phyloP scores from a whole-genome alignment of 192 early-diverging fungal species.

The Lobosporangium transversale region DNA sequence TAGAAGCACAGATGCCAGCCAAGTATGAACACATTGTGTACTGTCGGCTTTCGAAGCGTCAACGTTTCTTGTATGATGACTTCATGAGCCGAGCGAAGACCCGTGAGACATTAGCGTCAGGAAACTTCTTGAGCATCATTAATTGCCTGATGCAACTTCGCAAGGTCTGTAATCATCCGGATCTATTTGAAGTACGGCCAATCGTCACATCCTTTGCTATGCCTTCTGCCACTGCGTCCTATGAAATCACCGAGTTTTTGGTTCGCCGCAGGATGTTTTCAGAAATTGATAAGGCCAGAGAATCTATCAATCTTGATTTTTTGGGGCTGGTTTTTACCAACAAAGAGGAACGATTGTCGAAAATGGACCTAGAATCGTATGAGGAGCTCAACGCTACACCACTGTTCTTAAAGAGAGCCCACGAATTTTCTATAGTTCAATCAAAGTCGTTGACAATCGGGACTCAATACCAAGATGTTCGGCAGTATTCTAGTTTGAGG shows the following conservation, averaged over 20 bases:
- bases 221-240: slow-evolving; percentile 45
- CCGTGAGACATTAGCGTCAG: slow-evolving; percentile 72
- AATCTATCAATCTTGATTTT: slow-evolving; percentile 50
- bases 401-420: slow-evolving; percentile 27
- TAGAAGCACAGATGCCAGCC: slow-evolving; percentile 73
- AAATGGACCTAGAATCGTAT: slow-evolving; percentile 29
- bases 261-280: slow-evolving; percentile 47
- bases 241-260: slow-evolving; percentile 48
- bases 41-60: slow-evolving; percentile 75
- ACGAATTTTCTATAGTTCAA: slow-evolving; percentile 18
- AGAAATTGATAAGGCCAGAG: slow-evolving; percentile 39
- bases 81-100: slow-evolving; percentile 87
- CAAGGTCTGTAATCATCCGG: slow-evolving; percentile 65
- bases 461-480: slow-evolving; percentile 56
- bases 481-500: slow-evolving; percentile 48
- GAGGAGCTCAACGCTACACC: slow-evolving; percentile 28
- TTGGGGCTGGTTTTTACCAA: slow-evolving; percentile 54
- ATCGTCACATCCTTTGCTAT: slow-evolving; percentile 71
- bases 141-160: slow-evolving; percentile 81
- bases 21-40: slow-evolving; percentile 76
- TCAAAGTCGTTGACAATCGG: slow-evolving; percentile 24
- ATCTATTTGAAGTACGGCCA: slow-evolving; percentile 67
- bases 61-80: slow-evolving; percentile 79
- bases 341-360: slow-evolving; percentile 31
- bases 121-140: slow-evolving; percentile 81